phyloP scores from a whole-genome alignment of 306 rosid species.

The Oemleria cerasiformis region DNA sequence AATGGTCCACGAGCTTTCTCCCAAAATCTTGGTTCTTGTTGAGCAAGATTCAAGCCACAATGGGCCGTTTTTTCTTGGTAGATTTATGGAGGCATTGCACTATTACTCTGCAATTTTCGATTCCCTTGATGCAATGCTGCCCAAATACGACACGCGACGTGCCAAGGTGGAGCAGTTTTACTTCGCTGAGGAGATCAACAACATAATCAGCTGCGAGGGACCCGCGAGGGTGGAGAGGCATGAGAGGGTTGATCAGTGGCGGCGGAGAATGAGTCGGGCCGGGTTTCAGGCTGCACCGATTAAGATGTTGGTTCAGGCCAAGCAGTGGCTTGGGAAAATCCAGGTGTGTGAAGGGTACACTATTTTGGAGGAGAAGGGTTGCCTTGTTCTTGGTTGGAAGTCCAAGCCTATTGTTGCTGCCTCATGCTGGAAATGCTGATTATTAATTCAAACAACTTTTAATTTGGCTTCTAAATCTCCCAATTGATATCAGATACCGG shows the following conservation, averaged over 20 bases:
- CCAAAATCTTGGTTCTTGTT: conserved; percentile 58
- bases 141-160: conserved; percentile 73
- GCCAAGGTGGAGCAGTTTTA: conserved; percentile 88
- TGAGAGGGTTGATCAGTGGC: conserved; percentile 88
- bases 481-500: background rate
- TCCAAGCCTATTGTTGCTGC: conserved; percentile 85
- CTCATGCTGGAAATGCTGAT: conserved; percentile 87
- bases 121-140: conserved; percentile 71
- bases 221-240: conserved; percentile 84
- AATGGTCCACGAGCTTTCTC: conserved; percentile 62
- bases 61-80: conserved; percentile 92
- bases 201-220: conserved; percentile 92
- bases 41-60: conserved; percentile 92
- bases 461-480: background rate
- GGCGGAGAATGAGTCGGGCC: conserved; percentile 83
- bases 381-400: conserved; percentile 88
- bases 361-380: conserved; percentile 79
- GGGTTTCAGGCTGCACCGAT: conserved; percentile 71
- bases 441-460: background rate
- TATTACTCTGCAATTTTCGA: conserved; percentile 91
- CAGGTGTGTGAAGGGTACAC: conserved; percentile 63
- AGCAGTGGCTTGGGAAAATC: conserved; percentile 65
- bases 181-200: conserved; percentile 89
- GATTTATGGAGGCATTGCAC: conserved; percentile 87
- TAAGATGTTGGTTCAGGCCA: conserved; percentile 61